These are phyloP conservation scores for Gaeumannomyces sp. DNA, from an alignment of 2,329 filamentous ascomycete genomes.

Conservation along the genomic window DNA sequence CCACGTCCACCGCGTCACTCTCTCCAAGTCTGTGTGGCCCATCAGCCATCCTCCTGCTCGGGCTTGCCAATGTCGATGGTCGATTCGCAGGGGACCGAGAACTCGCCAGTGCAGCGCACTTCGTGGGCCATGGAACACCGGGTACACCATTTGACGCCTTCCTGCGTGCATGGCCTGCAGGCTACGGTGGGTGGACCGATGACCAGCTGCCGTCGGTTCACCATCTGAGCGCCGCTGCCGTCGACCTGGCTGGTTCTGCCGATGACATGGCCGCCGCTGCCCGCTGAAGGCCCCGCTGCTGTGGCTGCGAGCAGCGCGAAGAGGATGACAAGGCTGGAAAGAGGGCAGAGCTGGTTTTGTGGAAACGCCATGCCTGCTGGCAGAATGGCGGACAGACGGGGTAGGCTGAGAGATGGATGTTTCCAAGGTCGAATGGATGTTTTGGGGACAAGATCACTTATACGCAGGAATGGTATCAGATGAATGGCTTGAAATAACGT, in stretches of 20 bases:
- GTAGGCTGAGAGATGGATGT: not conserved
- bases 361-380: not conserved
- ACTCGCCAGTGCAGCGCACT: constrained; percentile 8
- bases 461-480: too few species aligned
- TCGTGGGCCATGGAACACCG: constrained; percentile 9
- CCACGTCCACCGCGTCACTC: too few species aligned
- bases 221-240: too few species aligned
- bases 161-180: constrained; percentile 6
- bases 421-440: not conserved
- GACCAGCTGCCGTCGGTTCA: constrained; percentile 4
- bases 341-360: too few species aligned
- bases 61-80: constrained; percentile 1
- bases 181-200: constrained; percentile 6
- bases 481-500: too few species aligned
- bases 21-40: not conserved
- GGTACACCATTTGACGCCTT: constrained; percentile 8
- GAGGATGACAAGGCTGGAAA: not conserved
- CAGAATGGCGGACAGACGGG: not conserved
- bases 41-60: not conserved
- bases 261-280: too few species aligned
- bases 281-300: not conserved
- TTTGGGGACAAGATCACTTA: not conserved
- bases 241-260: too few species aligned
- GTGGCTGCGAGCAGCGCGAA: not conserved
- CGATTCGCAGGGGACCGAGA: constrained; percentile 8